Evolutionary conservation across 2,329 filamentous ascomycete species (phyloP), one percentile per base, ranked within the genome.

Genomic region (Xylariaceae sp.): DNA sequence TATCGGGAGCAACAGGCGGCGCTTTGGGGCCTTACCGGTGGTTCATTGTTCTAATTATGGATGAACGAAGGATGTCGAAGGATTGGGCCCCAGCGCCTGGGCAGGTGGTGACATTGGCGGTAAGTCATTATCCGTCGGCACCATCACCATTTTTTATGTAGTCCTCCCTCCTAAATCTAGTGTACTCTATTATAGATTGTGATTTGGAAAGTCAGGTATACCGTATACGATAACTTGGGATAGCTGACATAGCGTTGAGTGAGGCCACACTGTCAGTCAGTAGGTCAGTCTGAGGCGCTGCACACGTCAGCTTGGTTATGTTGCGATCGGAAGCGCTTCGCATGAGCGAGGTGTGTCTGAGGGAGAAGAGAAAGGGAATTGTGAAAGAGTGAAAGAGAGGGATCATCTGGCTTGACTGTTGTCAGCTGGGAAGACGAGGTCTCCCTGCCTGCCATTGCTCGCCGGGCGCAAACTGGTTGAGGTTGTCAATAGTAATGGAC

Each of bases 231-330:
- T 5, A 34, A 13, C 7, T 29, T 18, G 16, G 5, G 15, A n/a
- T 19, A 34, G 13, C n/a, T 30, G 19, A 46, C 29, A 34, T 34
- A 13, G n/a, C 26, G 34, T 12, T 16, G 15, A 46, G 43, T 13
- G 29, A 44, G 43, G 19, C 10, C 43, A 46, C 43, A 32, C 29
- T 18, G 18, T 18, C 39, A 22, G 39, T 26, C 39, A 42, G 18
- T 26, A 43, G 12, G 26, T 16, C 22, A 18, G 46, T 50, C 45
- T 50, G 37, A 37, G 44, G 52, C 42, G 36, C 26, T 48, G 34
- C 22, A 48, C 34, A 44, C 46, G 51, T 49, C 32, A 26, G 22
- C n/a, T 34, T 30, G 32, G 44, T 22, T 46, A 16, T 30, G 51
- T 45, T 21, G 42, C 36, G 18, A 30, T 49, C 18, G 36, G 47